Base-by-base conservation (phyloP, 2,329 filamentous ascomycete species). In the Neophaeococcomyces aloes region DNA sequence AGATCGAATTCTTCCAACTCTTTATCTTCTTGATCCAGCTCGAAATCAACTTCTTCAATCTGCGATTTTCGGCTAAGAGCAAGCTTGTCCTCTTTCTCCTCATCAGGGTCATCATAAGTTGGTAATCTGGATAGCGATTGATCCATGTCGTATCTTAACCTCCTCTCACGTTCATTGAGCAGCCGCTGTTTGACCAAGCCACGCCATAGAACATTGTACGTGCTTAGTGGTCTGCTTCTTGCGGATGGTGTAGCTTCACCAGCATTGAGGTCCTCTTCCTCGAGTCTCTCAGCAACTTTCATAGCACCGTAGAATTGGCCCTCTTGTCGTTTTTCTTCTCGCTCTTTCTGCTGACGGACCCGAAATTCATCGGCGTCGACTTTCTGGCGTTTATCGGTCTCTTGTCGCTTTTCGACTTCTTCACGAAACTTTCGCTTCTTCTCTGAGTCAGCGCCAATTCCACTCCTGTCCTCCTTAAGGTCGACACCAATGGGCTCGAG, bases 381-480 rank as follows among this genome's bases (percentile, higher is more conserved):
- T 59, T 76, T 79, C 11, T 70, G 64, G 59, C 69, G 73, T 63
- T 86, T 86, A 39, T 69, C 65, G 30, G 70, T 59, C 27, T 63
- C 61, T 38, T 68, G 64, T 34, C 70, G 58, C 29, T 61, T 61
- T 51, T 74, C 76, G 3, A 73, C 74, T 42, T 76, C 75, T 61
- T 86, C 81, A 33, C 75, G 66, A 44, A 75, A 64, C 58, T 83
- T 88, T 51, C 86, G 73, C 68, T 94, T 94, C 65, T 81, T 81
- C 61, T 91, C 86, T 3, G 74, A 78, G 51, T 91, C 86, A 55
- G 89, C 65, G 0, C 91, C 89, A 52, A 96, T 86, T 1, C 89
- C 91, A 13, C 78, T 81, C 2, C 83, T 74, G 56, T 83, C 83
- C 41, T 87, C 83, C 61, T 91, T 93, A 57, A 93, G 65, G 46